Conservation (phyloP, 176 grass and related monocot species). For the Cocos nucifera region DNA sequence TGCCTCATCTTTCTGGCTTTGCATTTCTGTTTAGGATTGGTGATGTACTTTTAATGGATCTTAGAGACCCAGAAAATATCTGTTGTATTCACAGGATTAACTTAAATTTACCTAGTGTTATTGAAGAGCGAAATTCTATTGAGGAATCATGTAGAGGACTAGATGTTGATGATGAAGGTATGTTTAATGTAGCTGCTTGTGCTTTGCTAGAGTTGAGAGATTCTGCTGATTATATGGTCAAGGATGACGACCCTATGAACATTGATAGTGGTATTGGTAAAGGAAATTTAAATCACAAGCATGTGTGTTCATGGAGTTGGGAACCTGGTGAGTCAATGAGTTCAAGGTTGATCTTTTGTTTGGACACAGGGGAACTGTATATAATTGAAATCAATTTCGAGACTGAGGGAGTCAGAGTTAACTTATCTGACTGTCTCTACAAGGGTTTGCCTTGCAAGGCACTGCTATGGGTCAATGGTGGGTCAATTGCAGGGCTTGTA, state of each 20-base stretch:
- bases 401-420: slow-evolving; percentile 46
- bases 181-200: slow-evolving; percentile 77
- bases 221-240: slow-evolving; percentile 60
- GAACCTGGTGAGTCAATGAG: slow-evolving; percentile 46
- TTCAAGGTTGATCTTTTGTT: slow-evolving; percentile 72
- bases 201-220: slow-evolving; percentile 89
- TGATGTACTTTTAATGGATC: slow-evolving; percentile 81
- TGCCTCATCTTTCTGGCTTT: slow-evolving; percentile 84
- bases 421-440: slow-evolving; percentile 52
- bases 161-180: slow-evolving; percentile 57
- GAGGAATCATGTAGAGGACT: slow-evolving; percentile 66
- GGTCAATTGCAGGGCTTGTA: slow-evolving; percentile 66
- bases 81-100: slow-evolving; percentile 57
- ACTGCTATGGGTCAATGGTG: slow-evolving; percentile 67
- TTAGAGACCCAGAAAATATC: slow-evolving; percentile 63
- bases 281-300: slow-evolving; percentile 40
- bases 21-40: slow-evolving; percentile 77
- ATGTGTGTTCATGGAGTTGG: slow-evolving; percentile 93
- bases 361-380: slow-evolving; percentile 79
- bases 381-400: slow-evolving; percentile 68
- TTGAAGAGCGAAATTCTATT: slow-evolving; percentile 54
- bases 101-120: slow-evolving; percentile 31
- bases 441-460: slow-evolving; percentile 53
- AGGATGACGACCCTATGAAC: slow-evolving; percentile 76
- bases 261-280: slow-evolving; percentile 65